Evolutionary conservation across 2,329 filamentous ascomycete species (phyloP).

Genomic region (Xylariales sp.): DNA sequence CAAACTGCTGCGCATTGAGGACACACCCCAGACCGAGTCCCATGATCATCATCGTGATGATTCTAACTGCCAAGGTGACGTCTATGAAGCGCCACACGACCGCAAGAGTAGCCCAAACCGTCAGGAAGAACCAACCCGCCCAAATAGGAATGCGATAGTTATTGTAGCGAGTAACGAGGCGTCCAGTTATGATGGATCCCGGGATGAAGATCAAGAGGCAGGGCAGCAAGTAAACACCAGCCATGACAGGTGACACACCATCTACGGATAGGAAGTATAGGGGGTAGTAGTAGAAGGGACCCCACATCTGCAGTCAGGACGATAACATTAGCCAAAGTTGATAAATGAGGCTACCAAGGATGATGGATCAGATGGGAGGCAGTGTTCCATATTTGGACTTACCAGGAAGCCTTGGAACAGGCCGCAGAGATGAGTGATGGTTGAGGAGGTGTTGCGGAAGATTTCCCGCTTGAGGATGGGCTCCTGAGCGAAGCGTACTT

Average conservation of each 20-base stretch:
- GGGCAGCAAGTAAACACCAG: constrained; percentile 3
- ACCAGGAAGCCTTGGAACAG: constrained; percentile 23
- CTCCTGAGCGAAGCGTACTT: constrained; percentile 23
- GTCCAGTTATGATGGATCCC: constrained; percentile 1
- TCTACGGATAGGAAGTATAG: constrained; percentile 5
- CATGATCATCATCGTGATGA: constrained; percentile 27
- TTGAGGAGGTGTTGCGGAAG: constrained; percentile 12
- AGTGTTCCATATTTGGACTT: too few species aligned
- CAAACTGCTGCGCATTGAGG: constrained; percentile 34
- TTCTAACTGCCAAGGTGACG: constrained; percentile 25
- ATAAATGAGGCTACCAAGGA: constrained; percentile 15
- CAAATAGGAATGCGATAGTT: constrained; percentile 5
- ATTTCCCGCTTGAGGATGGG: constrained; percentile 22
- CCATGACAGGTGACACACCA: neutral
- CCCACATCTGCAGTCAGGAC: too few species aligned
- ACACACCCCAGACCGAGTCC: constrained; percentile 32
- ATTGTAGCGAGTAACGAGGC: constrained; percentile 1
- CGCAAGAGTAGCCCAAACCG: constrained; percentile 13
- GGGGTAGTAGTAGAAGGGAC: constrained; percentile 5
- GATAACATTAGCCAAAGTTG: constrained; percentile 11
- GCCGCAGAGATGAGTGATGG: constrained; percentile 25
- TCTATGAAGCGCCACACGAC: constrained; percentile 2
- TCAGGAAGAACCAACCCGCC: constrained; percentile 1
- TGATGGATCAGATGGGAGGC: too few species aligned
- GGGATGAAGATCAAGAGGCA: constrained; percentile 5